Conservation (phyloP, 2,329 filamentous ascomycete genomes). For the Trichophyton verrucosum region DNA sequence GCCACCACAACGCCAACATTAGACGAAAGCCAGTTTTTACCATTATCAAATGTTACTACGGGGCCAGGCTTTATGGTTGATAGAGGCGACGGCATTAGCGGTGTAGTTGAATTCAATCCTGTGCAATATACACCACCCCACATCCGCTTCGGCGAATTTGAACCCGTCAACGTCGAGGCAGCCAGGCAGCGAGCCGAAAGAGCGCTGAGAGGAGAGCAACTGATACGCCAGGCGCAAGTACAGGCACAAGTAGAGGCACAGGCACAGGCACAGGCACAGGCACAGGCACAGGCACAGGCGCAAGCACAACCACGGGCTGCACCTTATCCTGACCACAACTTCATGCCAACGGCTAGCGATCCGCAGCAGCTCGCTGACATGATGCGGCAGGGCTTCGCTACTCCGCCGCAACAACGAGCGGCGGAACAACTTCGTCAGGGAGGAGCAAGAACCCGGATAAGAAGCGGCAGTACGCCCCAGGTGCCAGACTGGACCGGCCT, state of each 20-base stretch:
- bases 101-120: constrained; percentile 12
- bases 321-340: constrained; percentile 17
- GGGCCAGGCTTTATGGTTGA: constrained; percentile 19
- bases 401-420: neutral
- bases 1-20: constrained; percentile 9
- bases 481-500: constrained; percentile 17
- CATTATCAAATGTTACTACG: constrained; percentile 16
- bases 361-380: constrained; percentile 6
- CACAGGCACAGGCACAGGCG: no score
- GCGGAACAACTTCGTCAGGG: constrained; percentile 3
- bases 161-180: constrained; percentile 16
- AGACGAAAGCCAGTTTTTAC: constrained; percentile 11
- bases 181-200: constrained; percentile 13
- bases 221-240: neutral
- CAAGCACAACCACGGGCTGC: neutral
- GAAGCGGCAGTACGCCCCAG: constrained; percentile 19
- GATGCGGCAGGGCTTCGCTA: neutral
- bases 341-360: constrained; percentile 17
- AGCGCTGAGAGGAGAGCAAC: constrained; percentile 5
- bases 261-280: no score
- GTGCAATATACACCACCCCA: constrained; percentile 10
- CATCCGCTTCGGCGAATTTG: constrained; percentile 18
- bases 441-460: neutral
- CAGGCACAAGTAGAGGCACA: no score
- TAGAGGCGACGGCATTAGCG: constrained; percentile 13